Conservation (phyloP, 805 yeast species). For the Kodamaea nitidulidarum region DNA sequence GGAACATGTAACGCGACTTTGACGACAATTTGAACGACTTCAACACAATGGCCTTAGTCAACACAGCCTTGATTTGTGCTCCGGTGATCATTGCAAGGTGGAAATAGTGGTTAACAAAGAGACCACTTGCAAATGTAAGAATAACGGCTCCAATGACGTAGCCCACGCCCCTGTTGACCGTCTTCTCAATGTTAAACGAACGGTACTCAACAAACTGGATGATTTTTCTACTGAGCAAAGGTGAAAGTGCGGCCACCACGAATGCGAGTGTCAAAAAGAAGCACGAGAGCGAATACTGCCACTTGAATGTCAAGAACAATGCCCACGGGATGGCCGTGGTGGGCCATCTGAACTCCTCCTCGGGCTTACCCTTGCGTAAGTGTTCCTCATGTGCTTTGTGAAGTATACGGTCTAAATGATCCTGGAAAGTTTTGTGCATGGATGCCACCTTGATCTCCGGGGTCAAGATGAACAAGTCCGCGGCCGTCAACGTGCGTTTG, state of each 20-base stretch:
- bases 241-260: conserved; percentile 51
- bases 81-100: conserved; percentile 42
- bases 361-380: conserved; percentile 13
- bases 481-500: conserved; percentile 33
- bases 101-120: conserved; percentile 39
- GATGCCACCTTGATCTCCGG: conserved; percentile 33
- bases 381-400: conserved; percentile 18
- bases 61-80: conserved; percentile 36
- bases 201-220: conserved; percentile 59
- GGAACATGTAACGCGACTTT: conserved; percentile 30
- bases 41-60: conserved; percentile 36
- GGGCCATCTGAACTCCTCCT: conserved; percentile 37
- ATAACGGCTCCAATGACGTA: conserved; percentile 66
- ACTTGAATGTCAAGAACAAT: conserved; percentile 46
- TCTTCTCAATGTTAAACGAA: conserved; percentile 38
- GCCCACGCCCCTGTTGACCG: conserved; percentile 64
- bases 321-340: conserved; percentile 37
- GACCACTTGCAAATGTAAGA: conserved; percentile 45
- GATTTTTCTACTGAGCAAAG: conserved; percentile 61
- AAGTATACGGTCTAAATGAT: conserved; percentile 20
- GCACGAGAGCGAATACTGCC: conserved; percentile 40
- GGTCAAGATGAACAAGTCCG: conserved; percentile 36
- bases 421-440: conserved; percentile 30
- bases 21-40: conserved; percentile 38
- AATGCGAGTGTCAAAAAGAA: conserved; percentile 45